phyloP scores from a whole-genome alignment of 129 eudicot genomes.

The Erigeron canadensis region DNA sequence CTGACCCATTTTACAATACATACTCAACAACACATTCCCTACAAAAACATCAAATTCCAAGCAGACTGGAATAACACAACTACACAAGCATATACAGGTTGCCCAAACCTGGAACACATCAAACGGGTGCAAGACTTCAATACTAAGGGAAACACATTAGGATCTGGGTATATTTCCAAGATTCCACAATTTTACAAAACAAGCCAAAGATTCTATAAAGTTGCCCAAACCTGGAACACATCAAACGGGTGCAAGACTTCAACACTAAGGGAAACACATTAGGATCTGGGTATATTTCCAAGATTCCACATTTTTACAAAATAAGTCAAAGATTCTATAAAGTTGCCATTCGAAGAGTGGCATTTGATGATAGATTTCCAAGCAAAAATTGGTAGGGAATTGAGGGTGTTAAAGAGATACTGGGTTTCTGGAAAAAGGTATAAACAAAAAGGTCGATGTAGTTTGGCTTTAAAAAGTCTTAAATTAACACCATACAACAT shows the following conservation, averaged over 20 bases:
- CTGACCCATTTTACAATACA: slow-evolving; percentile 62
- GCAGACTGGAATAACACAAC: slow-evolving; percentile 56
- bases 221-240: slow-evolving; percentile 59
- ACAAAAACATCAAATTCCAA: slow-evolving; percentile 56
- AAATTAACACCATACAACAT: too few species aligned
- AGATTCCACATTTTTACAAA: slow-evolving; percentile 59
- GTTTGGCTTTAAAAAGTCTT: too few species aligned
- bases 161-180: slow-evolving; percentile 65
- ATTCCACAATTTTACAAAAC: slow-evolving; percentile 60
- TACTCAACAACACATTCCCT: slow-evolving; percentile 73
- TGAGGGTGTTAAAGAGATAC: slow-evolving; percentile 44
- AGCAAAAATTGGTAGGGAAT: slow-evolving; percentile 44
- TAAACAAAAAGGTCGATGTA: too few species aligned
- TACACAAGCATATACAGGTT: slow-evolving; percentile 77
- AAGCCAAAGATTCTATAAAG: too few species aligned
- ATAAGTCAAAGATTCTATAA: slow-evolving; percentile 39
- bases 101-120: slow-evolving; percentile 60
- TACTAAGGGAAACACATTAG: slow-evolving; percentile 71
- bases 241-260: slow-evolving; percentile 58
- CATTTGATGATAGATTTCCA: slow-evolving; percentile 69
- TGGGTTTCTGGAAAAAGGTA: slow-evolving; percentile 50
- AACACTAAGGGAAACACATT: slow-evolving; percentile 75
- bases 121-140: slow-evolving; percentile 59
- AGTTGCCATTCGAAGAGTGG: slow-evolving; percentile 52
- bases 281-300: slow-evolving; percentile 66